A percentile compares a stretch with the other conserved stretches of the same genome.
These are phyloP conservation scores for Saksenaea vasiformis DNA, from an alignment of 371 early-diverging fungal species.

Conservation along the genomic window DNA sequence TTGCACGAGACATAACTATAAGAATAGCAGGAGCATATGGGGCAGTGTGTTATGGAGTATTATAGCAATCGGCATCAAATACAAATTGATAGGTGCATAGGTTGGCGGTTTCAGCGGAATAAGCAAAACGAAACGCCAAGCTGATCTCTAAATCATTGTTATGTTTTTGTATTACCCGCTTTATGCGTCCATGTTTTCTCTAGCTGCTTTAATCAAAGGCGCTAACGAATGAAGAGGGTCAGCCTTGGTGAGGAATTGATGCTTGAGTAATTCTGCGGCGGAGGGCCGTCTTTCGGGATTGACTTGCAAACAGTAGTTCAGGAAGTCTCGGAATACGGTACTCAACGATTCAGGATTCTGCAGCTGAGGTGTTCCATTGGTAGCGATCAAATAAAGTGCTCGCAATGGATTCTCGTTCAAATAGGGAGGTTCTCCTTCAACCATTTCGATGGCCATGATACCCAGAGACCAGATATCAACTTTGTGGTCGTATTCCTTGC, in stretches of 20 bases:
- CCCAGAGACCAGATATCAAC: slow-evolving; percentile 96
- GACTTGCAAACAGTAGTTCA: slow-evolving; percentile 69
- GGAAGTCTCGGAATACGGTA: slow-evolving; percentile 68
- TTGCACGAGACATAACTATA: too few relatives aligned
- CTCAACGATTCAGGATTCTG: slow-evolving; percentile 77
- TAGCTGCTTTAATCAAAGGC: slow-evolving; percentile 87
- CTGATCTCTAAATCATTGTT: neutral
- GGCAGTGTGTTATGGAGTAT: too few relatives aligned
- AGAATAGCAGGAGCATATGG: too few relatives aligned
- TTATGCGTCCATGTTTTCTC: slow-evolving; percentile 14
- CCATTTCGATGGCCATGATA: slow-evolving; percentile 85
- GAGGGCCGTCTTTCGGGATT: slow-evolving; percentile 50
- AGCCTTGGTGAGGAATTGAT: slow-evolving; percentile 87
- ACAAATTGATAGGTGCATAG: neutral
- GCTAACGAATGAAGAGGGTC: slow-evolving; percentile 80
- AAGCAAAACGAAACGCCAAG: neutral
- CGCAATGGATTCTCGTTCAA: slow-evolving; percentile 80
- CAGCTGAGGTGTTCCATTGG: slow-evolving; percentile 84
- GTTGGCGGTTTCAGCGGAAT: neutral
- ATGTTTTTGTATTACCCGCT: neutral
- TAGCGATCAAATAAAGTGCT: slow-evolving; percentile 87
- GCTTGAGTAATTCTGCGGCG: slow-evolving; percentile 45
- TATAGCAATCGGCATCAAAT: neutral
- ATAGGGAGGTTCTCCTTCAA: slow-evolving; percentile 88
- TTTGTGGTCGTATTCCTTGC: slow-evolving; percentile 83